Percentiles rank a stretch among this genome's conserved stretches.
These are phyloP conservation scores for Platismatia glauca DNA, from an alignment of 495 filamentous ascomycete species.

Conservation along the genomic window DNA sequence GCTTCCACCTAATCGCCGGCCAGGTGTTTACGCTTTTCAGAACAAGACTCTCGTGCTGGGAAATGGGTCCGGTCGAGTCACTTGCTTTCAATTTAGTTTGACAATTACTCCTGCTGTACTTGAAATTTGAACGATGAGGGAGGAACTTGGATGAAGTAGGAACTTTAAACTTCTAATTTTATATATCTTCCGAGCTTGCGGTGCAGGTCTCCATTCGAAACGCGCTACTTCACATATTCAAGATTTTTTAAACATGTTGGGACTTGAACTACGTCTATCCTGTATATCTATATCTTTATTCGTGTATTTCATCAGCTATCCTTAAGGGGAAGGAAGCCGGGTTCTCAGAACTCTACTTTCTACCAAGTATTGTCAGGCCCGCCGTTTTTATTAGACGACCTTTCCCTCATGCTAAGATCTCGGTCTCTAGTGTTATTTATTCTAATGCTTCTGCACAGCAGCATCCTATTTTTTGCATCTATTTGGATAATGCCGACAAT, in stretches of 20 bases:
- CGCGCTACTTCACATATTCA: not conserved
- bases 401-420: too few species aligned
- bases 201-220: not conserved
- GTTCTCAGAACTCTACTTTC: not conserved
- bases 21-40: not conserved
- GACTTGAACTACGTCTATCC: not conserved
- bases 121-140: too few species aligned
- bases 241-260: not conserved
- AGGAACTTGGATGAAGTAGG: too few species aligned
- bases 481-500: too few species aligned
- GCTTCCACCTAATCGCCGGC: not conserved
- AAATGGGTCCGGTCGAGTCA: slow-evolving; percentile 10
- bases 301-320: not conserved
- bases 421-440: too few species aligned
- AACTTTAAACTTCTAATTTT: not conserved
- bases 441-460: too few species aligned
- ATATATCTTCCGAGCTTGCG: not conserved
- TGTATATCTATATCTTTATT: not conserved
- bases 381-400: too few species aligned
- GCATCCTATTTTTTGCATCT: too few species aligned
- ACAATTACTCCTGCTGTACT: slow-evolving; percentile 5
- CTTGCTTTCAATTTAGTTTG: not conserved
- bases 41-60: not conserved
- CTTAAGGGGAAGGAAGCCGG: not conserved
- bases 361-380: not conserved